Conservation (phyloP, 2,329 filamentous ascomycete genomes). For the Colletotrichum sp. region DNA sequence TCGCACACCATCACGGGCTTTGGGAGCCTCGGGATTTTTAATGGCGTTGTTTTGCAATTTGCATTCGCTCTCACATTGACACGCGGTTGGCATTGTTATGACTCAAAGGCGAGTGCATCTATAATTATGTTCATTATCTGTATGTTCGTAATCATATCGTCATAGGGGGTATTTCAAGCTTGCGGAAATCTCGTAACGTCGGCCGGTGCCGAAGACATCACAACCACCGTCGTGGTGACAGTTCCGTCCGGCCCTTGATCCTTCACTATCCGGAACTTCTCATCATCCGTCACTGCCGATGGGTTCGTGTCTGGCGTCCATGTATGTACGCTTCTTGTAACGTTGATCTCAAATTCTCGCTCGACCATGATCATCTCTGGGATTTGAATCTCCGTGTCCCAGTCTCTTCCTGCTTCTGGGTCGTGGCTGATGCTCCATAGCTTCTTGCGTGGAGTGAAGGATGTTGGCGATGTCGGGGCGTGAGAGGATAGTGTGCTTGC, state of each 20-base stretch:
- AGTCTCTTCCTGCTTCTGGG: not conserved
- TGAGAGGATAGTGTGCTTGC: not conserved
- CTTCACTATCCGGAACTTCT: conserved; percentile 5
- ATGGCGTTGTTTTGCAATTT: not conserved
- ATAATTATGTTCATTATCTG: not conserved
- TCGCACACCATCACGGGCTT: not conserved
- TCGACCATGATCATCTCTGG: conserved; percentile 12
- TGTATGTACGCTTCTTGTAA: not conserved
- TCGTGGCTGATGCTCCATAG: not conserved
- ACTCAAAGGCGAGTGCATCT: not conserved
- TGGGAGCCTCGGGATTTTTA: not conserved
- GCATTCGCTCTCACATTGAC: rapidly evolving
- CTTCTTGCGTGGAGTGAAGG: not conserved
- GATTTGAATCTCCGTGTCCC: not conserved
- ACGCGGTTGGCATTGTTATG: not conserved
- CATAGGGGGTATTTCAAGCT: not conserved
- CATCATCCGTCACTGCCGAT: not conserved
- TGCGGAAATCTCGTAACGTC: conserved; percentile 1
- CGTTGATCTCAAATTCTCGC: not conserved
- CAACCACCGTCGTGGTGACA: conserved; percentile 7
- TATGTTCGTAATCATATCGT: not conserved
- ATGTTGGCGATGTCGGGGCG: not conserved
- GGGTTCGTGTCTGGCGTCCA: not conserved
- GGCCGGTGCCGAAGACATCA: not conserved
- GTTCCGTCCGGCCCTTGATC: not conserved